Base-by-base conservation (phyloP, 2,329 filamentous ascomycete species). In the Fusarium sterilihyphosum region DNA sequence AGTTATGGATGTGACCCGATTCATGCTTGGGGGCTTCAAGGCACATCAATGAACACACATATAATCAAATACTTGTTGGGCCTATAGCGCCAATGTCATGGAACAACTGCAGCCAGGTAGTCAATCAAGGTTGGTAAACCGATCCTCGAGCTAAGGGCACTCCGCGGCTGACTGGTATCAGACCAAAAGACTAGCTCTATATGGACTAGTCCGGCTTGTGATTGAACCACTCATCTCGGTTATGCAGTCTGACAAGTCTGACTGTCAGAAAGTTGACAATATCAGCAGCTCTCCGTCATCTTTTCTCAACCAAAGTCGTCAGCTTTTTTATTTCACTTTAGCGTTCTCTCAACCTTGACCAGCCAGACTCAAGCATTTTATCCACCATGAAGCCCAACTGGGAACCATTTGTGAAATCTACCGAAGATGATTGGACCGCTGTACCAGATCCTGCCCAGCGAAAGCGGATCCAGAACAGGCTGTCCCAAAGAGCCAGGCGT, bases 381-480 rank as follows among this genome's bases (percentile, higher is more conserved):
- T 18, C 4, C 14, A 65, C 8, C 4, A 66, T 66, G 64, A 54
- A 58, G 20, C 6, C 37, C 2, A 66, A 66, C 18, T 71, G 69
- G 68, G 47, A 71, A 1, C 62, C 37, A 10, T 72, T 44, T 5
- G 41, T 72, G 20, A 66, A 68, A 4, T 61, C 68, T 1, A 33
- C 31, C 4, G 68, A 40, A 1, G 73, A 75, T 16, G 66, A 75
- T 37, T 75, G 73, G 73, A 71, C 62, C 4, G 41, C 14, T 3
- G 57, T 75, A 11, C 54, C 58, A 5, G 73, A 75, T 24, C 60
- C 66, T 2, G 29, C n/a, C 7, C 54, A 75, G 18, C 57, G 70
- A 7, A 75, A 75, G 26, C 67, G 70, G 12, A 70, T 75, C 29
- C 73, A 75, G 49, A 75, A 75, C 50, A 63, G 73, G 35, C 63